These are phyloP conservation scores for Trichoderma sp. DNA, from an alignment of 2,329 filamentous ascomycete genomes.

Conservation along the genomic window DNA sequence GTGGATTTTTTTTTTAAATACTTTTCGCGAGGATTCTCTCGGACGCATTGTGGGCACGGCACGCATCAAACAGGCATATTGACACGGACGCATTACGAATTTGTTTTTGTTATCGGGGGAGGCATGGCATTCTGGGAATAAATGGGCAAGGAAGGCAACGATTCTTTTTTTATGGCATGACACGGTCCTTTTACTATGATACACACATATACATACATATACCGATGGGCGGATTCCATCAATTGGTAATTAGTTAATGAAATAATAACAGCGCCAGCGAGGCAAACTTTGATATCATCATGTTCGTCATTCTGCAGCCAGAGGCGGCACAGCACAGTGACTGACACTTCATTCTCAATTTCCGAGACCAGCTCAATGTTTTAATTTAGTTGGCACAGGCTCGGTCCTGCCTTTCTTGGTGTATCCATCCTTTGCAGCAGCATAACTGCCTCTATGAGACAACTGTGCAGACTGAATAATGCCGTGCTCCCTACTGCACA, in stretches of 20 bases:
- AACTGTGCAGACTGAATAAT: neutral
- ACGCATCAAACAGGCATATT: neutral
- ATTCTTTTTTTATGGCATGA: slow-evolving; percentile 9
- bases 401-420: neutral
- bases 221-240: neutral
- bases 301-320: neutral
- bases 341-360: neutral
- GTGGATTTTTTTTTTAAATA: slow-evolving; percentile 16
- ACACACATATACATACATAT: slow-evolving; percentile 11
- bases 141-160: neutral
- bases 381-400: neutral
- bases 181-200: slow-evolving; percentile 22
- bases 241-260: slow-evolving; percentile 17
- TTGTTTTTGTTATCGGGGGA: neutral
- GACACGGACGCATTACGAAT: slow-evolving; percentile 15
- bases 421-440: neutral
- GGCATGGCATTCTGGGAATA: slow-evolving; percentile 4
- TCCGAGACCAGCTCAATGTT: slow-evolving; percentile 5
- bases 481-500: neutral
- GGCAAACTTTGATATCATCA: slow-evolving; percentile 3
- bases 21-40: slow-evolving; percentile 1
- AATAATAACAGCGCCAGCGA: slow-evolving; percentile 24
- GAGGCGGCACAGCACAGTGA: neutral
- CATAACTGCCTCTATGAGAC: neutral
- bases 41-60: slow-evolving; percentile 17